Evolutionary conservation across 129 eudicot genomes (phyloP), one percentile per base, ranked within the genome.

Genomic region (Centrapalus pauciflorus): DNA sequence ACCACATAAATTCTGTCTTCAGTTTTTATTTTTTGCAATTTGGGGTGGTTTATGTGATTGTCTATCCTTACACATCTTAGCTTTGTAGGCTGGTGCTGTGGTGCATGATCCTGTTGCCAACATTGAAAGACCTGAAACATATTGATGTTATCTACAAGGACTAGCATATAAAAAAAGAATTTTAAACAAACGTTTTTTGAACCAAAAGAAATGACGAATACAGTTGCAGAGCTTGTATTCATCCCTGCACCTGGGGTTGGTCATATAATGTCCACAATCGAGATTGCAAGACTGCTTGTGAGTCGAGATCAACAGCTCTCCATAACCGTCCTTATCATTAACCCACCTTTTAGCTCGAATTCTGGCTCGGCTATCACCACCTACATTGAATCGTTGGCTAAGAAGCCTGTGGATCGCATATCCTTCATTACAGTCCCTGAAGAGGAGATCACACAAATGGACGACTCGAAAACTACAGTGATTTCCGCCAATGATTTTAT

Each of bases 181-280:
- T 19, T 21, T 55, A 41, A 64, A 30, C 12, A 52, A 10, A 30
- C 21, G 50, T 26, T 72, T 28, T 1, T 33, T 7, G 7, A 70
- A 41, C 40, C 58, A 64, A 60, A 43, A 52, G 12, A 21, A 71
- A 61, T 73, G 76, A 67, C 54, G 37, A 70, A 49, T 6, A 62
- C 54, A 33, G 11, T 34, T 23, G 73, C 66, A 38, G 77, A 82
- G 73, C 54, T 82, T 12, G 37, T 82, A 8, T 74, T 82, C 67
- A 43, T 82, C 52, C 82, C 87, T 5, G 38, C 51, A 7, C 79
- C 82, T 0, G 82, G 74, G 4, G 33, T 19, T 4, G 84, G 88
- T 23, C 88, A 83, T 67, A 65, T 83, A 46, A 33, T 66, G 45
- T 76, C 88, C 16, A 71, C 79, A 4, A 46, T 83, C 38, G 74